Percentiles rank a stretch among this genome's conserved stretches.
Conservation (phyloP, 495 filamentous ascomycete species). For the Penicillium antarcticum region DNA sequence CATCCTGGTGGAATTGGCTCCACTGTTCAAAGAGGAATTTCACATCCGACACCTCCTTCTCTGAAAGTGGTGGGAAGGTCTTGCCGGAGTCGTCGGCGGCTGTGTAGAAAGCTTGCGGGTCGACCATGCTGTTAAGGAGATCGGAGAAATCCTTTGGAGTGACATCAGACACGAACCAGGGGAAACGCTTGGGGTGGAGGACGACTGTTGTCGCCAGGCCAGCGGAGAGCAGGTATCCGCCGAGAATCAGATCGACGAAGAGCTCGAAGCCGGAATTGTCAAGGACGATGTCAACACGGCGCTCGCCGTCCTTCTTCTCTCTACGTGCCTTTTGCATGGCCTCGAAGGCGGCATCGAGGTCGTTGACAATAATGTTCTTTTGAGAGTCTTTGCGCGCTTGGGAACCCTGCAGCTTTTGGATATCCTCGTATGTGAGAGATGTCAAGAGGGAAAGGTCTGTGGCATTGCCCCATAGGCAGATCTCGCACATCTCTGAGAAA, state of each 20-base stretch:
- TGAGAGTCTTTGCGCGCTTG: constrained; percentile 79
- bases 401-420: constrained; percentile 90
- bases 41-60: constrained; percentile 65
- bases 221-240: constrained; percentile 78
- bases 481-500: constrained; percentile 93
- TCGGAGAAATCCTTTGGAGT: constrained; percentile 78
- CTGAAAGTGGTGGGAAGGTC: constrained; percentile 55
- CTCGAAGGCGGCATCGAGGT: constrained; percentile 69
- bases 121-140: constrained; percentile 71
- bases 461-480: constrained; percentile 97
- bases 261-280: constrained; percentile 98
- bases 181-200: constrained; percentile 90
- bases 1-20: constrained; percentile 75
- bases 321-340: constrained; percentile 59
- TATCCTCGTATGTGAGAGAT: constrained; percentile 87
- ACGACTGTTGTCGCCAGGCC: constrained; percentile 82
- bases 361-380: constrained; percentile 85
- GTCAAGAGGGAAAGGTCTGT: constrained; percentile 92
- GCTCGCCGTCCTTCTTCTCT: constrained; percentile 50
- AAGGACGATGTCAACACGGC: constrained; percentile 85
- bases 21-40: constrained; percentile 77
- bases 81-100: constrained; percentile 63
- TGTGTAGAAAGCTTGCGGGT: constrained; percentile 74
- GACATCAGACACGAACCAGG: constrained; percentile 98
- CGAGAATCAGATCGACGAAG: constrained; percentile 88